A percentile compares a stretch with the other conserved stretches of the same genome.
Evolutionary conservation across 306 rosid genomes (phyloP).

Genomic region (Rubus idaeus): DNA sequence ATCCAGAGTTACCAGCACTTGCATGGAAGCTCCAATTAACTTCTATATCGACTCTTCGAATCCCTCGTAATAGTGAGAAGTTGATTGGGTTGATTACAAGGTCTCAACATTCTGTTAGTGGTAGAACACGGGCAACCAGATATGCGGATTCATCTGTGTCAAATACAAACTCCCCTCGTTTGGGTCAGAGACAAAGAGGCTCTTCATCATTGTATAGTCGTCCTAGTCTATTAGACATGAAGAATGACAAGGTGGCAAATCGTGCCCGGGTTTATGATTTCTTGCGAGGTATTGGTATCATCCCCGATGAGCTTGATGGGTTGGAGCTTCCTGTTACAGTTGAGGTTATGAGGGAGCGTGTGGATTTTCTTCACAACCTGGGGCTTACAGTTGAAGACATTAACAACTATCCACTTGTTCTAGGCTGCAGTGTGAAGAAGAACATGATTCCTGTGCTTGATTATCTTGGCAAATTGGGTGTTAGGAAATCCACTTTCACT

Average conservation of each 20-base stretch:
- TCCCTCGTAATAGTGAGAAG: conserved; percentile 38
- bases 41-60: conserved; percentile 43
- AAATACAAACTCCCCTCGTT: conserved; percentile 27
- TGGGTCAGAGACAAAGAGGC: conserved; percentile 45
- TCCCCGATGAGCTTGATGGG: conserved; percentile 98
- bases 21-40: conserved; percentile 40
- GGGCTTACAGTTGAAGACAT: conserved; percentile 86
- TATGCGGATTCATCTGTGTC: conserved; percentile 35
- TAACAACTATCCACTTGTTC: conserved; percentile 91
- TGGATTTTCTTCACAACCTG: conserved; percentile 81
- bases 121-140: conserved; percentile 39
- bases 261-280: conserved; percentile 75
- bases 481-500: conserved; percentile 76
- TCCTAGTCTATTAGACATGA: conserved; percentile 85
- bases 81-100: conserved; percentile 49
- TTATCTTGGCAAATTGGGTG: conserved; percentile 94
- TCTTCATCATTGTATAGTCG: conserved; percentile 60
- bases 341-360: conserved; percentile 89
- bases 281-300: conserved; percentile 68
- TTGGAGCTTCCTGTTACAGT: conserved; percentile 94
- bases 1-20: conserved; percentile 56
- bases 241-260: conserved; percentile 52
- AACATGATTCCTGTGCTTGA: conserved; percentile 98
- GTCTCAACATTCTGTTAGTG: conserved; percentile 52
- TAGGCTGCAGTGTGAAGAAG: conserved; percentile 97